Evolutionary conservation across 768 basidiomycete species (phyloP).

Genomic region (Boletus rubroflammeus): DNA sequence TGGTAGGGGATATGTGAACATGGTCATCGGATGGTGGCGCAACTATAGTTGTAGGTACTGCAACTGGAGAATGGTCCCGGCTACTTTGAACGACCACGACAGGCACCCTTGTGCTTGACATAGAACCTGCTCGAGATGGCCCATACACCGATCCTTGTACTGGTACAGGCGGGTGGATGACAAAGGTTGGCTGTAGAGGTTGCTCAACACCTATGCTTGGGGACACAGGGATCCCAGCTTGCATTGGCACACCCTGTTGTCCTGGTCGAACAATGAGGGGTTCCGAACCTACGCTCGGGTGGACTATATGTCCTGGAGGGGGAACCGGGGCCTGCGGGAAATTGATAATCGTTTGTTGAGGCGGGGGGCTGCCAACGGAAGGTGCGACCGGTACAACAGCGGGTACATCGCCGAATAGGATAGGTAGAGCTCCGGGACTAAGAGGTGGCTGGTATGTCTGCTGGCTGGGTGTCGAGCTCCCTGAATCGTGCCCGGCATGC

Average conservation of each 20-base stretch:
- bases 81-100: conserved; percentile 13
- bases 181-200: conserved; percentile 7
- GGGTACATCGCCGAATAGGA: conserved; percentile 13
- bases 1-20: conserved; percentile 24
- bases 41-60: conserved; percentile 17
- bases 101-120: conserved; percentile 12
- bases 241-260: not conserved
- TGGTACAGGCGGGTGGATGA: conserved; percentile 20
- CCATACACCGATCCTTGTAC: conserved; percentile 3
- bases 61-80: conserved; percentile 23
- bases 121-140: conserved; percentile 19
- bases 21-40: conserved; percentile 10
- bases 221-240: conserved; percentile 4
- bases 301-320: conserved; percentile 22
- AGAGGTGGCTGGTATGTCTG: conserved; percentile 14
- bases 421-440: conserved; percentile 12
- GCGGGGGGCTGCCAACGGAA: conserved; percentile 6
- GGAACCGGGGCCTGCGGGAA: conserved; percentile 6
- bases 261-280: not conserved
- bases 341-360: conserved; percentile 15
- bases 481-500: conserved; percentile 10
- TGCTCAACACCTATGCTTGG: not conserved
- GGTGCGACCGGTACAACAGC: conserved; percentile 16
- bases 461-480: conserved; percentile 26
- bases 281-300: not conserved